Base-by-base conservation (phyloP, 2,329 filamentous ascomycete species). In the Stachybotrys chartarum region DNA sequence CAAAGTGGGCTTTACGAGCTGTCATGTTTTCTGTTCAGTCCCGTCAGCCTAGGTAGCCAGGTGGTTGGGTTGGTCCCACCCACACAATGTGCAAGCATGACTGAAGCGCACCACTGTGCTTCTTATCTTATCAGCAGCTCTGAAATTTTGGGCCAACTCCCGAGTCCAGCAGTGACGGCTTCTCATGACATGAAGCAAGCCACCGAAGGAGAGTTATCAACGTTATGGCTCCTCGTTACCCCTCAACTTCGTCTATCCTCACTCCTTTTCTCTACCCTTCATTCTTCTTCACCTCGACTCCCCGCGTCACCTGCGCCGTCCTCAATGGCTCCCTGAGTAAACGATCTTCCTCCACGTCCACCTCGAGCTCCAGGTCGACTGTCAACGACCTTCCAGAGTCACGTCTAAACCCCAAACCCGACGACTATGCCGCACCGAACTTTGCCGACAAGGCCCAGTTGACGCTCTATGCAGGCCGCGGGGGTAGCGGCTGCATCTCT, bases 401-500 rank as follows among this genome's bases (percentile, higher is more conserved):
- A 6, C 87, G 86, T 59, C 81, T 97, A 18, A 89, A 96, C 68
- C 93, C 93, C 3, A 68, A 82, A 0, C 91, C 92, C 0, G 87
- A 91, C 65, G 91, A 96, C 70, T 97, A 95, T 72, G 82, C 88
- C 16, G 78, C 86, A 35, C 84, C 90, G 5, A 87, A 86, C 49
- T 99, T 99, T 67, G 86, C 90, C 55, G 94, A 99, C 73, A 88
- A 90, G 68, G 92, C 92, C 55, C 83, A 83, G 7, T 72, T 97
- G 31, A 88, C 83, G 0, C 72, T 97, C 3, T 81, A 88, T 63
- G 88, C 92, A 17, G 94, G 94, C 8, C 74, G 78, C 2, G 94
- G 94, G 30, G 94, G 94, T 8, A 86, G 94, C 66, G 94, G 94
- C 59, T 99, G 94, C 67, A 90, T 97, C 52, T 94, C 94, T 0